Evolutionary conservation across 371 early-diverging fungal species (phyloP), one percentile per base, ranked within the genome.

Genomic region (Gilbertella persicaria): DNA sequence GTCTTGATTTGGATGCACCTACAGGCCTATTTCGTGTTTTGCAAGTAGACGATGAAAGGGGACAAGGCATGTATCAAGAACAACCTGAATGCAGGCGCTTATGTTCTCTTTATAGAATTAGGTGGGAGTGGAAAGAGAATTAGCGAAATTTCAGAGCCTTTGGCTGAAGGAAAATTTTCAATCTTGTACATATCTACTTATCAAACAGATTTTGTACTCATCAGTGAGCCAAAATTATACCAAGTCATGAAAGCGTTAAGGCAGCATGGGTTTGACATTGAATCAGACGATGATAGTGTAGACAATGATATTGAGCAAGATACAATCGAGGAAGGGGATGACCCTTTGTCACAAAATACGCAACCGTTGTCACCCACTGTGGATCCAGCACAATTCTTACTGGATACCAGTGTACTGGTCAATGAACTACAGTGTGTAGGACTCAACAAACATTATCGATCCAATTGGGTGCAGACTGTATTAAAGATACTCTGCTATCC

Each of bases 181-280:
- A 70, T 78, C 40, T 66, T 78, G 39, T 78, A 75, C 54, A 72
- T 81, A 52, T 75, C 75, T 12, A 84, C 85, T 3, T 84, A 83
- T 53, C 80, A 83, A 57, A 84, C 83, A 2, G 85, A 84, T 45
- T 74, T 79, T 43, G 66, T 84, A n/a, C 73, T 84, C 63, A 79
- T 83, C 50, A 80, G 78, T 47, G 82, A 80, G 50, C 47, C 66
- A 5, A 66, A 78, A 10, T 60, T 84, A 13, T 53, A 68, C 7
- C 58, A 70, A 49, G 84, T 78, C 16, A 67, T 78, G 40, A 64
- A 70, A 9, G 73, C 75, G 21, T 60, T 84, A 7, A 64, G 67
- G 16, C 45, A 53, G 26, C 39, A 67, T 50, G 76, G 75, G 33
- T 67, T 79, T 36, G 67, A 71, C 6, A 62, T 80, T 21, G 51